A percentile compares a stretch with the other conserved stretches of the same genome.
phyloP scores from a whole-genome alignment of 257 asterid species.

The Primulina tabacum region DNA sequence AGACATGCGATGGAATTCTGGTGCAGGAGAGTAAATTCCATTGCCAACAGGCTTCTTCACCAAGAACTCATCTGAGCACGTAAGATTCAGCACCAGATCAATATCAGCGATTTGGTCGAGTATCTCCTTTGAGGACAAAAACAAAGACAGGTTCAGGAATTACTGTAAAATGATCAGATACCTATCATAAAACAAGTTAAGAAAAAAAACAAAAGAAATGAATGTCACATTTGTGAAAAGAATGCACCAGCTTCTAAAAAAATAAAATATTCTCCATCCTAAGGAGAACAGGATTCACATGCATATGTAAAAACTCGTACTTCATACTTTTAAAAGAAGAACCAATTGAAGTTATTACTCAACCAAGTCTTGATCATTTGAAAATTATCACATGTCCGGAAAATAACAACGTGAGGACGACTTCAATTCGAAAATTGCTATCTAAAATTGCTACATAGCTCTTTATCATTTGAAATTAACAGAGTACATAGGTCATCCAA shows the following conservation, averaged over 20 bases:
- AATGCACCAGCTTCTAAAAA: not conserved
- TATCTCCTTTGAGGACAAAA: conserved; percentile 55
- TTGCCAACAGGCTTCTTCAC: conserved; percentile 33
- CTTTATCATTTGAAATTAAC: not conserved
- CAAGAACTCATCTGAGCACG: conserved; percentile 43
- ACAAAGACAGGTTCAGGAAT: not conserved
- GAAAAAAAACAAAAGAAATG: not conserved
- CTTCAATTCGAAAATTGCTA: no score
- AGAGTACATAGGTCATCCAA: no score
- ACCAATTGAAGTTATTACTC: no score
- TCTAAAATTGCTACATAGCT: no score
- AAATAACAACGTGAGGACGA: no score
- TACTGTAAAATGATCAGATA: not conserved
- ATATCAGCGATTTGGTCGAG: conserved; percentile 73
- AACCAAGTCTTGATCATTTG: no score
- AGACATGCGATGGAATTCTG: conserved; percentile 41
- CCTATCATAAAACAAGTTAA: not conserved
- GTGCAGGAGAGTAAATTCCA: conserved; percentile 44
- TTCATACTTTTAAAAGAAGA: no score
- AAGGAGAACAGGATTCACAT: no score
- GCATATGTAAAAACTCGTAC: no score
- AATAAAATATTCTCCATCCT: no score
- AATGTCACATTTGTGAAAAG: not conserved
- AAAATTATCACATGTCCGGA: no score
- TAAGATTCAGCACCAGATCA: conserved; percentile 83